These are phyloP conservation scores for Tolypocladium cylindrosporum DNA, from an alignment of 2,329 filamentous ascomycete genomes.

Conservation along the genomic window DNA sequence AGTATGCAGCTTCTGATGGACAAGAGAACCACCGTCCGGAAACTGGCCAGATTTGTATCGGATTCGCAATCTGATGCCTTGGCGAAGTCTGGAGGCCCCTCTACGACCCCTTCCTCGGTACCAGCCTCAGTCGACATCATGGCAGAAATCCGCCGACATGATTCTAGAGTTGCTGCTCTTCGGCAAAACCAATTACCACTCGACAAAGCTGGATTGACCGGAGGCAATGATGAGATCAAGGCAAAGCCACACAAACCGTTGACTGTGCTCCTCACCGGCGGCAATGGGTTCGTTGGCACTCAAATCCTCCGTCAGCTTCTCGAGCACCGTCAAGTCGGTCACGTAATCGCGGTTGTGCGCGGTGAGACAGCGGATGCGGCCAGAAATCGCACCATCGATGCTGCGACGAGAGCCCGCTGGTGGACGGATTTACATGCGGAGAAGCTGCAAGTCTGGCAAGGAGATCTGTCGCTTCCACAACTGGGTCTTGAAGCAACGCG, in stretches of 20 bases:
- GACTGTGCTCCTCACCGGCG: conserved; percentile 4
- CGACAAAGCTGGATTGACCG: too few relatives aligned
- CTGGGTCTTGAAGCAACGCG: neutral
- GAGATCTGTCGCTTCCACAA: conserved; percentile 1
- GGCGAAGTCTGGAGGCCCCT: neutral
- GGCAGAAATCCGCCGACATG: neutral
- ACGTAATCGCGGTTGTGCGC: conserved; percentile 3
- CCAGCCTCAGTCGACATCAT: neutral
- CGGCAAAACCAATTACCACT: neutral
- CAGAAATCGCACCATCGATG: conserved; percentile 1
- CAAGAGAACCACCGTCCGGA: conserved; percentile 1
- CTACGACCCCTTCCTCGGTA: neutral
- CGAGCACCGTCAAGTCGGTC: neutral
- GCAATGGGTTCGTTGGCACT: conserved; percentile 5
- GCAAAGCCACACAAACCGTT: neutral
- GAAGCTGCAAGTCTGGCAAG: conserved; percentile 6
- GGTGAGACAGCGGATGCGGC: neutral
- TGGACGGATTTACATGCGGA: conserved; percentile 3
- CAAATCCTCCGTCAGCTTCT: conserved; percentile 6
- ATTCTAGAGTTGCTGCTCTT: neutral
- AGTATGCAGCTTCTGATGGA: conserved; percentile 2
- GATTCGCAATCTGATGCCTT: neutral
- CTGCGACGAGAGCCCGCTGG: conserved; percentile 3
- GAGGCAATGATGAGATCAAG: neutral
- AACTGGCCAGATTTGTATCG: neutral